phyloP scores from a whole-genome alignment of 768 basidiomycete species.

The Tricholoma bakamatsutake region DNA sequence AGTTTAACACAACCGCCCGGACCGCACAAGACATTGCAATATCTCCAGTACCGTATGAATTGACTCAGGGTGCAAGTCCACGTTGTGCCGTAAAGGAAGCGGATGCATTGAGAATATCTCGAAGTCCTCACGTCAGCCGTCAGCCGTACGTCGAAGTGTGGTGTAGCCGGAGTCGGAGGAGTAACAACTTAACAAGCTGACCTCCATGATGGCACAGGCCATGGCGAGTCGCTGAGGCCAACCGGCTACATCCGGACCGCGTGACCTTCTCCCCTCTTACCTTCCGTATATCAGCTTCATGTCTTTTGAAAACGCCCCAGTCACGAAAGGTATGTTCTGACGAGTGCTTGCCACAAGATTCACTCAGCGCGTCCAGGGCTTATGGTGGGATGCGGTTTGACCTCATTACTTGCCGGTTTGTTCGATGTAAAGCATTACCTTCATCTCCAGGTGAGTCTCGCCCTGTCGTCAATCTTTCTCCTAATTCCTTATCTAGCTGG shows the following conservation, averaged over 20 bases:
- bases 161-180: background rate
- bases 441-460: conserved; percentile 62
- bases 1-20: background rate
- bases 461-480: conserved; percentile 10
- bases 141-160: background rate
- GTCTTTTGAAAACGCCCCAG: conserved; percentile 82
- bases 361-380: conserved; percentile 43
- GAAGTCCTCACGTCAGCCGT: background rate
- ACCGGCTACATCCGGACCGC: background rate
- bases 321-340: conserved; percentile 63
- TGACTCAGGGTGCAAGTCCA: no score
- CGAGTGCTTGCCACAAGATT: background rate
- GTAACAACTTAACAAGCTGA: background rate
- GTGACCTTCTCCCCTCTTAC: background rate
- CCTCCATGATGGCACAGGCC: no score
- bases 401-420: conserved; percentile 69
- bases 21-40: background rate
- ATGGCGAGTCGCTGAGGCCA: no score
- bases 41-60: background rate
- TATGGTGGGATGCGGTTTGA: conserved; percentile 66
- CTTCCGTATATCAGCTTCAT: conserved; percentile 25
- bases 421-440: conserved; percentile 88
- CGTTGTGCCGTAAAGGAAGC: background rate
- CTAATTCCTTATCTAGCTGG: conserved; percentile 40
- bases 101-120: background rate